phyloP scores from a whole-genome alignment of 140 eudicot genomes.

The Cichorium intybus region DNA sequence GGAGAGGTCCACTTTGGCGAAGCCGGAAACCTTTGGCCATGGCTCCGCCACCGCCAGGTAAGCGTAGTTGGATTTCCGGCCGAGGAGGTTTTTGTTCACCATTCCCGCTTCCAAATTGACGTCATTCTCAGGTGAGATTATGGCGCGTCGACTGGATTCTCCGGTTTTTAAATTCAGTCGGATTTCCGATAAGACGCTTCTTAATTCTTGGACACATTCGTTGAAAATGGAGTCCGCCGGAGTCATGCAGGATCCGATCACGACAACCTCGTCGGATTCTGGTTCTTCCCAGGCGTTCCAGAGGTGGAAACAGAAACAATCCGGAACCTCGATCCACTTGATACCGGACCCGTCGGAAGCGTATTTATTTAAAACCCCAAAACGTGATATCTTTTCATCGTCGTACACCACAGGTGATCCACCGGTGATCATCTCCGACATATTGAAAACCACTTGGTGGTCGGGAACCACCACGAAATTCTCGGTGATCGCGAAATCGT shows the following conservation, averaged over 20 bases:
- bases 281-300: constrained; percentile 70
- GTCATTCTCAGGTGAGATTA: constrained; percentile 29
- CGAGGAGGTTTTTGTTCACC: constrained; percentile 51
- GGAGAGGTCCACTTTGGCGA: constrained; percentile 48
- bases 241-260: constrained; percentile 64
- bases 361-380: constrained; percentile 41
- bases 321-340: constrained; percentile 48
- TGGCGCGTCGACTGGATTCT: constrained; percentile 32
- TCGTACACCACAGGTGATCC: constrained; percentile 55
- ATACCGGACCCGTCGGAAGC: constrained; percentile 25
- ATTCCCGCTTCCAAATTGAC: constrained; percentile 53
- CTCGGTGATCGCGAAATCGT: too few species aligned
- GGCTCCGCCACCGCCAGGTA: constrained; percentile 61
- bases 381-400: constrained; percentile 38
- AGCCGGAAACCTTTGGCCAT: constrained; percentile 62
- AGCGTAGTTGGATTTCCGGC: constrained; percentile 45
- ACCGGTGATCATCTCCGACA: constrained; percentile 45
- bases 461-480: too few species aligned
- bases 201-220: constrained; percentile 33
- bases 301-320: constrained; percentile 52
- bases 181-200: constrained; percentile 46
- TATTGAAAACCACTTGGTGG: constrained; percentile 52
- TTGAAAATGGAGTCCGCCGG: constrained; percentile 63
- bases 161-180: constrained; percentile 50
- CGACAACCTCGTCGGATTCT: constrained; percentile 38